Evolutionary conservation across 441 rosid species (phyloP).

Genomic region (Populus hybrid): DNA sequence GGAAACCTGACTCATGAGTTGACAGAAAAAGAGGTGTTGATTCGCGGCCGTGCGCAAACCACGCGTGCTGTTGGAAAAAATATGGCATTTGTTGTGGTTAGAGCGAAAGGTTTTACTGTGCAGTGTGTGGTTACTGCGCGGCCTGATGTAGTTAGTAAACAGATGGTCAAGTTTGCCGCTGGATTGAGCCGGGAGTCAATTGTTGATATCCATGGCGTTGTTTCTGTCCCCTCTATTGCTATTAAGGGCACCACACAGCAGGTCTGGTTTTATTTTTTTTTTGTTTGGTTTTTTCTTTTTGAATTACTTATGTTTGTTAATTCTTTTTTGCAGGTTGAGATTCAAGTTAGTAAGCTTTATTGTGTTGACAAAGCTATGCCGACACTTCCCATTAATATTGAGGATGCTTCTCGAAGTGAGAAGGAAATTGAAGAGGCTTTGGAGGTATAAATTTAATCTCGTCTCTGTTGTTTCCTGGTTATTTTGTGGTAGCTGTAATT

Average conservation of each 20-base stretch:
- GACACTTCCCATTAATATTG: slow-evolving; percentile 55
- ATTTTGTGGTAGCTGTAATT: neutral
- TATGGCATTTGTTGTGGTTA: slow-evolving; percentile 61
- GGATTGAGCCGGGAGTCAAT: slow-evolving; percentile 61
- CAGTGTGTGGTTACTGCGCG: slow-evolving; percentile 62
- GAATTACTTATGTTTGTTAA: neutral
- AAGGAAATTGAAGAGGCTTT: slow-evolving; percentile 60
- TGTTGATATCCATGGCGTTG: slow-evolving; percentile 49
- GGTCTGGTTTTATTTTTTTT: slow-evolving; percentile 23
- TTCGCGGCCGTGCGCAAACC: slow-evolving; percentile 65
- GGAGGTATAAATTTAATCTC: slow-evolving; percentile 35
- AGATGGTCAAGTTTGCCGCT: slow-evolving; percentile 58
- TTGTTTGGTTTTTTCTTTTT: neutral
- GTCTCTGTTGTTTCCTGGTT: neutral
- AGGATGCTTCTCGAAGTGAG: slow-evolving; percentile 87
- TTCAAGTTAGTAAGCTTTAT: slow-evolving; percentile 56
- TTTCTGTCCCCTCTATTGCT: slow-evolving; percentile 48
- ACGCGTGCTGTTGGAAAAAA: slow-evolving; percentile 51
- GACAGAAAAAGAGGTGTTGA: slow-evolving; percentile 42
- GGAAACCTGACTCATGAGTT: slow-evolving; percentile 39
- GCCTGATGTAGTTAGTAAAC: slow-evolving; percentile 45
- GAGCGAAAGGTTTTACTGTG: slow-evolving; percentile 62
- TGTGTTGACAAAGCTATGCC: slow-evolving; percentile 60
- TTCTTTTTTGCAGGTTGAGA: slow-evolving; percentile 42
- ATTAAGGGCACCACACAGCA: slow-evolving; percentile 68